Conservation (phyloP, 225 moss, liverwort and hornwort species). For the Lunularia cruciata region DNA sequence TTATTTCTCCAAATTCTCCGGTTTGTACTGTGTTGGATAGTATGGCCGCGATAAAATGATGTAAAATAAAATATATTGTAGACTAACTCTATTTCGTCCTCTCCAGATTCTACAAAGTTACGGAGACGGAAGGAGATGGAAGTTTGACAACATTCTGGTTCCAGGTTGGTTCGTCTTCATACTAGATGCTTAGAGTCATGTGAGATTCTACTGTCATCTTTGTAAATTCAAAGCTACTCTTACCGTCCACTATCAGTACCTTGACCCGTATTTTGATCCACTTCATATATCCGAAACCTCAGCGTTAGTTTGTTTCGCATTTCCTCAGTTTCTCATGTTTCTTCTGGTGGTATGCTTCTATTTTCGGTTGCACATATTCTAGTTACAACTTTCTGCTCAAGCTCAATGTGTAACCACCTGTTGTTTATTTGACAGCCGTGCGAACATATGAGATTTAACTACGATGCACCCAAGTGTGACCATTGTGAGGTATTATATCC, state of each 20-base stretch:
- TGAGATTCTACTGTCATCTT: background rate
- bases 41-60: background rate
- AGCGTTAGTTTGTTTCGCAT: no score
- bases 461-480: constrained; percentile 39
- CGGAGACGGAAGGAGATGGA: constrained; percentile 22
- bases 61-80: background rate
- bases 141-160: constrained; percentile 36
- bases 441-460: constrained; percentile 51
- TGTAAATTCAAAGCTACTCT: no score
- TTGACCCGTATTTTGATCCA: no score
- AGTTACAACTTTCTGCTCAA: background rate
- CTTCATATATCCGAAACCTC: no score
- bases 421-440: constrained; percentile 32
- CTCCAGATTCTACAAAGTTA: constrained; percentile 36
- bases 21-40: background rate
- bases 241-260: no score
- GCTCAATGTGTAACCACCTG: background rate
- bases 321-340: no score
- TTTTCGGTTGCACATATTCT: no score
- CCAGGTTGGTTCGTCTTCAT: constrained; percentile 28
- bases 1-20: no score
- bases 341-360: no score
- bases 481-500: constrained; percentile 39
- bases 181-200: background rate
- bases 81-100: background rate